Base-by-base conservation (phyloP, 169 alveolate species). In the Neospora caninum region DNA sequence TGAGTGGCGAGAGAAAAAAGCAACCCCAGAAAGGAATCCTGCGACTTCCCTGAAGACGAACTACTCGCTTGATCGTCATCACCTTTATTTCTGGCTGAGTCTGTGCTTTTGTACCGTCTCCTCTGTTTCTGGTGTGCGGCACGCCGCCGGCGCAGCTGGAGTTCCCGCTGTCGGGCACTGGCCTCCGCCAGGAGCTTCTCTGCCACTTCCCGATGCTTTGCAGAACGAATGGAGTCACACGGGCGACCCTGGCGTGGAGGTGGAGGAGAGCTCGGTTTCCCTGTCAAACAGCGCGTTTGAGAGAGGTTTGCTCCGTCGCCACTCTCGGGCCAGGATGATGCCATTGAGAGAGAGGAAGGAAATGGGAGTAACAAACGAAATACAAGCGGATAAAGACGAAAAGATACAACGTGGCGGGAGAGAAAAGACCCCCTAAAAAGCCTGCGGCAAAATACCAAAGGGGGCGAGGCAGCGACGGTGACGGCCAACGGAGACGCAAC, bases 101-200 rank as follows among this genome's bases (percentile, higher is more conserved):
- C 78, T 10, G 78, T 64, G 78, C 78, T 64, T 64, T n/a, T 64
- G 78, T 29, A 64, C 9, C 78, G 78, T 1, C 58, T 49, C 78
- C 78, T 25, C 78, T 64, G 78, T 29, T 0, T 64, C 9, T 1
- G 29, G 78, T 64, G 78, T 29, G 25, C 36, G 34, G 78, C 78
- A 6, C 78, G 78, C 78, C 78, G 78, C 36, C 31, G 78, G 78
- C 78, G 78, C 10, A 64, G 78, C 78, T 64, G 78, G 78, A 64
- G 78, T 29, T 64, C 78, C 20, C 78, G 29, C 78, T 64, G 78
- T 20, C 78, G 78, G 0, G 31, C 78, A 20, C 78, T 29, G 10
- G 78, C 78, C 20, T 64, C 78, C 13, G 78, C 78, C 20, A 58
- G 73, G 31, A 64, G 78, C 78, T 64, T 64, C 78, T 64, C 78